phyloP scores from a whole-genome alignment of 2,329 filamentous ascomycete species.

The Calonectria ilicicola region DNA sequence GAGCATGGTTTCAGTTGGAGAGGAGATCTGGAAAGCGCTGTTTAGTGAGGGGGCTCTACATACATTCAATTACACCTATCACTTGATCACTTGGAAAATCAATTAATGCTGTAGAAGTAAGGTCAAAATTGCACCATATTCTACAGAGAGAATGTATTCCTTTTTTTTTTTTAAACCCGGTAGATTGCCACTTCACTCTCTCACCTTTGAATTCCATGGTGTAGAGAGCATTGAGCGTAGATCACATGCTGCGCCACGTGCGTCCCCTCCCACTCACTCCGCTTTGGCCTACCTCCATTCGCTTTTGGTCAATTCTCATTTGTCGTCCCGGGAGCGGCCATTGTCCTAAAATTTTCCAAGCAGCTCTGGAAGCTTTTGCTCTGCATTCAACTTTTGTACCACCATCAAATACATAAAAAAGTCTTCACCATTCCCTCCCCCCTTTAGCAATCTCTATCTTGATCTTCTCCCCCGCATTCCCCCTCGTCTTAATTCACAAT shows the following conservation, averaged over 20 bases:
- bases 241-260: slow-evolving; percentile 3
- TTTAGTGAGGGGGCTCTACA: no score
- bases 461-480: not conserved
- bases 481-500: slow-evolving; percentile 58
- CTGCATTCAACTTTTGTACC: slow-evolving; percentile 4
- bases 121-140: no score
- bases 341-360: slow-evolving; percentile 40
- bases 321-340: slow-evolving; percentile 9
- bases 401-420: slow-evolving; percentile 31
- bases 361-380: slow-evolving; percentile 35
- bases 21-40: no score
- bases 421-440: not conserved
- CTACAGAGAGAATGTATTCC: no score
- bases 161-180: no score
- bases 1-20: no score
- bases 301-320: slow-evolving; percentile 22
- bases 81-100: no score
- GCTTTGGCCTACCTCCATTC: slow-evolving; percentile 10
- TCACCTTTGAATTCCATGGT: no score
- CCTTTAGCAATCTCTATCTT: not conserved
- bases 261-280: not conserved
- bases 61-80: no score
- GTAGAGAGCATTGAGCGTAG: no score
- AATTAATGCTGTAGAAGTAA: no score
- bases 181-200: no score